Conservation (phyloP, 495 filamentous ascomycete genomes). For the Penicillium longicatenatum region DNA sequence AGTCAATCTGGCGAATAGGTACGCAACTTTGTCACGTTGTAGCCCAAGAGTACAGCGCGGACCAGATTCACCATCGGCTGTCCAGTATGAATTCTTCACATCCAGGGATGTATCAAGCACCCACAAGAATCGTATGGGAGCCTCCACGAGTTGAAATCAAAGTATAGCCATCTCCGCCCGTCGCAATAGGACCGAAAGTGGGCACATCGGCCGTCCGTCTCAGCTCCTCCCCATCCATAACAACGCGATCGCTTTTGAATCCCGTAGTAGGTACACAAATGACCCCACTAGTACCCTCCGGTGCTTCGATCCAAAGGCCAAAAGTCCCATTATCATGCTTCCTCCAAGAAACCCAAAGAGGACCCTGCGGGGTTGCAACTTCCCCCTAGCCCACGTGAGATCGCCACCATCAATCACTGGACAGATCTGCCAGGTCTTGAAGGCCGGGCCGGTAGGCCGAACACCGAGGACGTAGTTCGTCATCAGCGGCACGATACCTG, state of each 20-base stretch:
- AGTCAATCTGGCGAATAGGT: too few species aligned
- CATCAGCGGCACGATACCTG: slow-evolving; percentile 38
- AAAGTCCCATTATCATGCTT: slow-evolving; percentile 12
- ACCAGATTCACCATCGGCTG: too few species aligned
- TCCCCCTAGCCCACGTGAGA: slow-evolving; percentile 42
- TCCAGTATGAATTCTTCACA: too few species aligned
- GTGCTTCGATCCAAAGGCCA: slow-evolving; percentile 8
- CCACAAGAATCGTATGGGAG: slow-evolving; percentile 4
- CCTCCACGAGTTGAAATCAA: slow-evolving; percentile 7
- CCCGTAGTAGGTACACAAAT: slow-evolving; percentile 6
- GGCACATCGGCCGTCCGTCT: not conserved
- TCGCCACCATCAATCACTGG: slow-evolving; percentile 31
- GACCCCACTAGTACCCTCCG: slow-evolving; percentile 9
- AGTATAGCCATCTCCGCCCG: not conserved
- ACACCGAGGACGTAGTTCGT: slow-evolving; percentile 46
- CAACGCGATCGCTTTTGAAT: not conserved
- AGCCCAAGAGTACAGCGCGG: too few species aligned
- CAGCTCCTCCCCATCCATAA: slow-evolving; percentile 5
- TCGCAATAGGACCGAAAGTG: slow-evolving; percentile 2
- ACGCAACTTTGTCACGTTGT: too few species aligned
- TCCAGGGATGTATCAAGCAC: not conserved
- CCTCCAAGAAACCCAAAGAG: slow-evolving; percentile 37
- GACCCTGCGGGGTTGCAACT: slow-evolving; percentile 40
- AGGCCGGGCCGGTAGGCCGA: slow-evolving; percentile 39
- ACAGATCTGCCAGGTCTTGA: slow-evolving; percentile 34